These are phyloP conservation scores for Eutypa lata DNA, from an alignment of 2,329 filamentous ascomycete genomes.

Conservation along the genomic window DNA sequence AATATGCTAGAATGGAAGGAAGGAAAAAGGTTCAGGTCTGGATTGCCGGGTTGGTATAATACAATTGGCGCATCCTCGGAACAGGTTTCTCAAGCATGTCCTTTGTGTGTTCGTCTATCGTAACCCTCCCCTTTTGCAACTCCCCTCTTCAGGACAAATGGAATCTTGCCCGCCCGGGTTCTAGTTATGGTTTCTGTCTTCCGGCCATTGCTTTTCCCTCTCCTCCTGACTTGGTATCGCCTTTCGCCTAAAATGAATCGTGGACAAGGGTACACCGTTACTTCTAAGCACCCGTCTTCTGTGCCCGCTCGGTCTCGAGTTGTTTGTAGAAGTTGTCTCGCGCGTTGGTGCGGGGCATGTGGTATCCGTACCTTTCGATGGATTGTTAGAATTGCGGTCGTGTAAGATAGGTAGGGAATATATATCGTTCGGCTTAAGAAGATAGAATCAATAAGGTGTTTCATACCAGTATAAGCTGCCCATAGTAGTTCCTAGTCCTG, in stretches of 20 bases:
- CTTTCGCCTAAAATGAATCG: too few relatives aligned
- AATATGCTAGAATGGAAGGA: too few relatives aligned
- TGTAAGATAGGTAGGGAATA: not conserved
- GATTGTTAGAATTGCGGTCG: conserved; percentile 11
- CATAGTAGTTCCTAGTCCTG: conserved; percentile 53
- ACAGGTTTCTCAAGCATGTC: conserved; percentile 7
- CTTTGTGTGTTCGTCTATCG: conserved; percentile 12
- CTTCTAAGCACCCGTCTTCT: conserved; percentile 19
- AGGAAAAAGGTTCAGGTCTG: conserved; percentile 13
- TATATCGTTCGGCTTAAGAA: not conserved
- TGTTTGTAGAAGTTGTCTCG: conserved; percentile 59
- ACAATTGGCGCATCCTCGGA: conserved; percentile 16
- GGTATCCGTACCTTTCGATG: conserved; percentile 55
- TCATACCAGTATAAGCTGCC: conserved; percentile 58
- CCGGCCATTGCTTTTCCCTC: not conserved
- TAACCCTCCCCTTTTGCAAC: not conserved
- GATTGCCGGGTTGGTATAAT: conserved; percentile 20
- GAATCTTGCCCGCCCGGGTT: not conserved
- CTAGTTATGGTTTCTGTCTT: not conserved
- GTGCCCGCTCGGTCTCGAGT: conserved; percentile 55
- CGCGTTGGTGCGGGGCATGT: conserved; percentile 56
- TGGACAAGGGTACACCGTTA: too few relatives aligned
- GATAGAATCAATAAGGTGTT: conserved; percentile 1
- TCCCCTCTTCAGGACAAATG: conserved; percentile 5
- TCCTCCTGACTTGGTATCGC: not conserved